Base-by-base conservation (phyloP, 352 stramenopile species). In the Pythium graminicola region DNA sequence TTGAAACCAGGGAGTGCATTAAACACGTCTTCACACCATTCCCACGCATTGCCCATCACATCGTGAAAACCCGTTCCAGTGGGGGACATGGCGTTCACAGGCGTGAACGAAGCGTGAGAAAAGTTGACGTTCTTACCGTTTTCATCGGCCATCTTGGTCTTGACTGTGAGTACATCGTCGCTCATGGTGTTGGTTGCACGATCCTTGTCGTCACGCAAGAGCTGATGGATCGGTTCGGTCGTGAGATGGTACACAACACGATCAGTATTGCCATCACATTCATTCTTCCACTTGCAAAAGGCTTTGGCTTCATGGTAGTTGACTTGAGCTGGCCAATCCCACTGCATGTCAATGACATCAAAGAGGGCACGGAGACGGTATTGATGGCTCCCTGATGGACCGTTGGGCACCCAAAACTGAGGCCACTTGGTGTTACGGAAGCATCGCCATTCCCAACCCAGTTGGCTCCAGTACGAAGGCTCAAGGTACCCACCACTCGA, bases 361-460 rank as follows among this genome's bases (percentile, higher is more conserved):
- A 99, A 98, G 39, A 98, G 71, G 9, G 82, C 86, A 40, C 96
- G 85, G 33, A 98, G 78, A 54, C 84, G 89, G 73, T 96, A 99
- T 62, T 97, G 78, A 70, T 98, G 81, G 24, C 85, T 95, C 47
- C 95, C 95, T 8, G 87, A 86, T 1, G 94, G 95, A 27, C 94
- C 95, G 46, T 89, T 69, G 26, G 80, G 75, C 20, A 91, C 70
- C 95, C 95, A 99, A 64, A 98, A 99, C 44, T 84, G 82, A 11
- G 95, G 95, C 86, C 86, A 97, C 69, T 98, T 98, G 33, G 93
- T 88, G 76, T 99, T 98, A 17, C 93, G 80, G 75, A 97, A 97
- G 53, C 80, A 89, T 43, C 88, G 75, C 95, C 95, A 98, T 44
- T 89, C 88, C 96, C 96, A 99, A 23, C 95, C 93, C 20, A 89